Base-by-base conservation (phyloP, 345 rosid genomes). In the Draba incana region DNA sequence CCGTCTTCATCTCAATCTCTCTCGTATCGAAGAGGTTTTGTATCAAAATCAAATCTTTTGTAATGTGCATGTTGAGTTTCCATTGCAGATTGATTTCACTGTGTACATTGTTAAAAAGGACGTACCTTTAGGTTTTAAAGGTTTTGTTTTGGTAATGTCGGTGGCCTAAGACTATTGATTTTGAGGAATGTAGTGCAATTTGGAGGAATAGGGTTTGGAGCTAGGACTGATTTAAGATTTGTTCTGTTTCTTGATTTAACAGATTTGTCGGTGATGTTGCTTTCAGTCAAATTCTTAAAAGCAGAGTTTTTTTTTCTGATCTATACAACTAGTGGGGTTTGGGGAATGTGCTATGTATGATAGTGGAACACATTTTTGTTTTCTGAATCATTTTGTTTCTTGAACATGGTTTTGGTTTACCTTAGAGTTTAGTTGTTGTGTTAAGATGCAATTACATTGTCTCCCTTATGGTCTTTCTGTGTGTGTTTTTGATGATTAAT, bases 1-100 rank as follows among this genome's bases (percentile, higher is more conserved):
- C 68, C 72, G 92, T 47, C 97, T 94, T 68, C 97, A 85, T 79
- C 95, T 91, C 73, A 89, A 82, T 65, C 97, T 93, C 75, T 70
- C 95, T 65, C 92, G 97, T 33, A 74, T 93, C 74, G 99, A 93
- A 85, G 97, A 93, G 94, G 97, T 85, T 20, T 51, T 30, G 4
- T 33, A 33, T 35, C 13, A 3, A 28, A 30, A 25, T 23, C 38
- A 11, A 30, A 25, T 41, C 14, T 30, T 52, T 16, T 43, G 6
- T 65, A 10, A 10, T 73, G 27, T 73, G 72, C 72, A 66, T 66
- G 66, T 51, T 11, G 5, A 3, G 38, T 49, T 69, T 69, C 25
- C 25, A n/a, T 46, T 10, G 38, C 4, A 16, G 30, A 44, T 20
- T 57, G 45, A 24, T 9, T 28, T 47, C 57, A 48, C 31, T 42